Conservation (phyloP, 2,329 filamentous ascomycete genomes). For the Clonostachys rosea region DNA sequence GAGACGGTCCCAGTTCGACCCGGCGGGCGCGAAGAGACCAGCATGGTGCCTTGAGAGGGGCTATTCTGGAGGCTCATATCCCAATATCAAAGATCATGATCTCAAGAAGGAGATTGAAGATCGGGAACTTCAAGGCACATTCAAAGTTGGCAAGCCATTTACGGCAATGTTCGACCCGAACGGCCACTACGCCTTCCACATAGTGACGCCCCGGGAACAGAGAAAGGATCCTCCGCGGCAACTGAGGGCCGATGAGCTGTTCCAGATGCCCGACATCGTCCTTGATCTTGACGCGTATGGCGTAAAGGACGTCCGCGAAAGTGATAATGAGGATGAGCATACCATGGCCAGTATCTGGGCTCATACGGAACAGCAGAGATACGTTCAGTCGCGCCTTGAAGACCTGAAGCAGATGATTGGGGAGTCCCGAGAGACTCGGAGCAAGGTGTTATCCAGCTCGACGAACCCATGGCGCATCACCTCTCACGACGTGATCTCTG, state of each 20-base stretch:
- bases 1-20: too few relatives aligned
- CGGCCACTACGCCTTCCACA: too few relatives aligned
- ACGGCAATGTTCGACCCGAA: too few relatives aligned
- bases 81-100: too few relatives aligned
- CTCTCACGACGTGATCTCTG: slow-evolving; percentile 36
- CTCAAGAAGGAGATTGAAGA: too few relatives aligned
- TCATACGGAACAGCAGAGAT: slow-evolving; percentile 18
- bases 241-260: background rate
- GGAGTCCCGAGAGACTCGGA: slow-evolving; percentile 14
- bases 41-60: too few relatives aligned
- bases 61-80: too few relatives aligned
- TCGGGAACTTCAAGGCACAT: too few relatives aligned
- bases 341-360: background rate
- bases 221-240: background rate
- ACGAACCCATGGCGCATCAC: slow-evolving; percentile 29
- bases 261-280: slow-evolving; percentile 34
- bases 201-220: background rate
- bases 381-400: slow-evolving; percentile 14
- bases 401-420: background rate
- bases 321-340: slow-evolving; percentile 27
- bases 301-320: slow-evolving; percentile 33
- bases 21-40: too few relatives aligned
- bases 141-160: too few relatives aligned
- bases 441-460: slow-evolving; percentile 13
- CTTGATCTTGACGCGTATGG: slow-evolving; percentile 49